Base-by-base conservation (phyloP, 2,329 filamentous ascomycete species). In the Fusarium mexicanum region DNA sequence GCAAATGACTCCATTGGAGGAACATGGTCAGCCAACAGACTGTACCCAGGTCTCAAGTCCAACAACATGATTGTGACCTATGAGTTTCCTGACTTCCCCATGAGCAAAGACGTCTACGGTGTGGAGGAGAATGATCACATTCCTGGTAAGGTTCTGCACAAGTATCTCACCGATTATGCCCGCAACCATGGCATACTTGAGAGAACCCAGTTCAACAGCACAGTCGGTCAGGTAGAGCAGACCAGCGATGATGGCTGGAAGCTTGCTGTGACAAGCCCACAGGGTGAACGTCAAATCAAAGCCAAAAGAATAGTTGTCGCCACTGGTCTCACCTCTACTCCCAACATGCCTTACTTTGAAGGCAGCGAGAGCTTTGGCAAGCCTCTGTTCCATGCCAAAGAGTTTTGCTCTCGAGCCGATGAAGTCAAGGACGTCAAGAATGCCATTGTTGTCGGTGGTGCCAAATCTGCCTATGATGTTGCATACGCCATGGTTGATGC, bases 51-150 rank as follows among this genome's bases (percentile, higher is more conserved):
- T 5, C 84, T 93, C 58, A 89, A 88, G 64, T 87, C 89, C 6
- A 92, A 93, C 80, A 92, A 74, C 29, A 46, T 64, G 12, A 16
- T 63, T 4, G 72, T 67, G 3, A 63, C 63, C 16, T 69, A 90
- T 71, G 91, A 92, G 76, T 91, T 86, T 73, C 86, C 86, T 10
- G 91, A 92, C 69, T 91, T 90, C 63, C 89, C 90, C 6, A 90
- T 92, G 89, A 78, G 82, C 14, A 31, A 48, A 6, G 80, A 81
- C 26, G 82, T 83, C 4, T 89, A 86, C 69, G 82, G 80, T 3
- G 76, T 85, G 17, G 73, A 78, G 29, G 65, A 74, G 6, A 68
- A 68, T 11, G 29, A 77, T 16, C 81, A 85, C 62, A 83, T 85
- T n/a, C 81, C 83, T 0, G 84, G 79, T 1, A 69, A 77, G 13